These are phyloP conservation scores for Nematocida displodere DNA, from an alignment of 371 early-diverging fungal species.

Conservation along the genomic window DNA sequence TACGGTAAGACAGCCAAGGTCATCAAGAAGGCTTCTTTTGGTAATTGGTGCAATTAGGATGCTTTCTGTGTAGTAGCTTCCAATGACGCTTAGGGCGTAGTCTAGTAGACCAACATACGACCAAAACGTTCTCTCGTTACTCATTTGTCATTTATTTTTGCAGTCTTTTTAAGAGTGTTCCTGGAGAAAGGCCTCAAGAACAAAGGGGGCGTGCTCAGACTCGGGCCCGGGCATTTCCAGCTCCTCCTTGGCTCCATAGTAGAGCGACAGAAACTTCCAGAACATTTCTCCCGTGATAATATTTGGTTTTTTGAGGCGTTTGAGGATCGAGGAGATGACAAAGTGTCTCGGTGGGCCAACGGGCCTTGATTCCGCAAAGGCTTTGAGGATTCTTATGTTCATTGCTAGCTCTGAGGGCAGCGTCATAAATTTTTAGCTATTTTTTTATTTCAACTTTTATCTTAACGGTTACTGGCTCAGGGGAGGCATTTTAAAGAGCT, in stretches of 20 bases:
- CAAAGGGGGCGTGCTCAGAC: too few relatives aligned
- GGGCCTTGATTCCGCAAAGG: slow-evolving; percentile 54
- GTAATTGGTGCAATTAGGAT: not conserved
- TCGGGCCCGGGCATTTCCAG: not conserved
- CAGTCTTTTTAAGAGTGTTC: not conserved
- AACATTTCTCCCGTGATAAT: slow-evolving; percentile 58
- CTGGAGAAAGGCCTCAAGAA: too few relatives aligned
- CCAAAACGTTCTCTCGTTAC: not conserved
- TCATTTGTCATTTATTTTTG: not conserved
- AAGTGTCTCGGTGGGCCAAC: slow-evolving; percentile 61
- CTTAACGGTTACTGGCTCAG: not conserved
- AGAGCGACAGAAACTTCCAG: slow-evolving; percentile 60
- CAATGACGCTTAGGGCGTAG: slow-evolving; percentile 1
- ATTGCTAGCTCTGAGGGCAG: slow-evolving; percentile 56
- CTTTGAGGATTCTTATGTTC: slow-evolving; percentile 64
- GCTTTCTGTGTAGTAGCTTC: slow-evolving; percentile 29
- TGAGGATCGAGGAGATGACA: slow-evolving; percentile 56
- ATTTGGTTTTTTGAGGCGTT: slow-evolving; percentile 64
- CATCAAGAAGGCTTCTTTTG: not conserved
- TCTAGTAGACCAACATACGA: not conserved
- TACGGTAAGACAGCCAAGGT: not conserved
- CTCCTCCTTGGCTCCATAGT: slow-evolving; percentile 17
- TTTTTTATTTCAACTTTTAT: not conserved
- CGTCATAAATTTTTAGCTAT: slow-evolving; percentile 34
- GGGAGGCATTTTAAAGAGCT: not conserved